Conservation (phyloP, 2,329 filamentous ascomycete species). For the Massarina eburnea region DNA sequence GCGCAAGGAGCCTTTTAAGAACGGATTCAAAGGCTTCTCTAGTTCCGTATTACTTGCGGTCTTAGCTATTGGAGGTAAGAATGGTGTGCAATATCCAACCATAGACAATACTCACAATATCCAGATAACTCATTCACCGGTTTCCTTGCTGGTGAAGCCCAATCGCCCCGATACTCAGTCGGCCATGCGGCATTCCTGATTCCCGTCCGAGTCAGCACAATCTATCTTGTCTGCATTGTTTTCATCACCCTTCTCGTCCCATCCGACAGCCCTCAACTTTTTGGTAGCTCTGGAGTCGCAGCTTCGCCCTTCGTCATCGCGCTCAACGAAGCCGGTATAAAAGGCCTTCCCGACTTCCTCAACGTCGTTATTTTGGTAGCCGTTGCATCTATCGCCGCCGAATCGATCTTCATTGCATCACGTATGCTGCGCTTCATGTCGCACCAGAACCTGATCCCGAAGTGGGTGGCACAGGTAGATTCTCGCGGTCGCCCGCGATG, state of each 20-base stretch:
- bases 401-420: constrained; percentile 37
- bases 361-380: constrained; percentile 38
- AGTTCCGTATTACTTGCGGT: constrained; percentile 63
- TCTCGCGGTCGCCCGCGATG: constrained; percentile 31
- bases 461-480: constrained; percentile 31
- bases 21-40: constrained; percentile 50
- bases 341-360: constrained; percentile 31
- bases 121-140: constrained; percentile 43
- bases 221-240: constrained; percentile 40
- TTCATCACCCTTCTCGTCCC: constrained; percentile 41
- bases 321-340: constrained; percentile 60
- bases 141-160: constrained; percentile 72
- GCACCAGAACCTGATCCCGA: constrained; percentile 23
- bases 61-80: constrained; percentile 71
- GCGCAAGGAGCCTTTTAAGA: constrained; percentile 50
- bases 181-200: constrained; percentile 88
- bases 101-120: background rate
- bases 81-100: no score
- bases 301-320: constrained; percentile 66
- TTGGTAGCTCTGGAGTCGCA: constrained; percentile 19
- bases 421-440: constrained; percentile 36
- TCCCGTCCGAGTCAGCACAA: constrained; percentile 55
- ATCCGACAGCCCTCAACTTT: constrained; percentile 26
- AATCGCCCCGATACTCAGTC: constrained; percentile 74
- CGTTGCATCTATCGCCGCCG: constrained; percentile 34